Conservation (phyloP, 148 eudicot genomes). For the Nyssa sinensis region DNA sequence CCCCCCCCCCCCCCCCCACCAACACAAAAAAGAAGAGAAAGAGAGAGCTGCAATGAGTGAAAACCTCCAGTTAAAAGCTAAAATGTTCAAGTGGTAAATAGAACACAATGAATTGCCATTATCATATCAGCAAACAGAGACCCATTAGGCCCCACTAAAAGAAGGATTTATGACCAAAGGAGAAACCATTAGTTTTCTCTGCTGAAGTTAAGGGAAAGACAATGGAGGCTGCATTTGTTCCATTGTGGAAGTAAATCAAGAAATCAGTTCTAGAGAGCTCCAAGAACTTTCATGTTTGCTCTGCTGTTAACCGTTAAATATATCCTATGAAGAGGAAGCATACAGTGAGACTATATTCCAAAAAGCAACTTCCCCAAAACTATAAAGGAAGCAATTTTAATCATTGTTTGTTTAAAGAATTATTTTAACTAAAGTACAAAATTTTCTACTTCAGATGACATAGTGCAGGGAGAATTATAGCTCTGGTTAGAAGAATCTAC, state of each 20-base stretch:
- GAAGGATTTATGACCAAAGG: not conserved
- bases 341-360: not conserved
- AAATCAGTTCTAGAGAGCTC: too few relatives aligned
- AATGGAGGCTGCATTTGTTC: not conserved
- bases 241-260: not conserved
- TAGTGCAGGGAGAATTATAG: constrained; percentile 1
- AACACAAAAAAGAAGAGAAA: not conserved
- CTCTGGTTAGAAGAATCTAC: not conserved
- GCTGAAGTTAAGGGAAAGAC: not conserved
- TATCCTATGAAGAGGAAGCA: not conserved
- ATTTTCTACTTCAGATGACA: not conserved
- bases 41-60: not conserved
- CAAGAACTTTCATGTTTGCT: too few relatives aligned
- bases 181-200: not conserved
- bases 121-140: not conserved
- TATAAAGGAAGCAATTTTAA: not conserved
- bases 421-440: too few relatives aligned
- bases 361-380: not conserved
- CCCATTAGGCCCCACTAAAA: not conserved
- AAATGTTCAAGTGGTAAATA: not conserved
- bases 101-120: not conserved
- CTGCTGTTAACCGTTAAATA: too few relatives aligned
- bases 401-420: not conserved
- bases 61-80: not conserved
- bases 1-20: not conserved